These are phyloP conservation scores for Fusarium gaditjirri DNA, from an alignment of 2,329 filamentous ascomycete species.

Conservation along the genomic window DNA sequence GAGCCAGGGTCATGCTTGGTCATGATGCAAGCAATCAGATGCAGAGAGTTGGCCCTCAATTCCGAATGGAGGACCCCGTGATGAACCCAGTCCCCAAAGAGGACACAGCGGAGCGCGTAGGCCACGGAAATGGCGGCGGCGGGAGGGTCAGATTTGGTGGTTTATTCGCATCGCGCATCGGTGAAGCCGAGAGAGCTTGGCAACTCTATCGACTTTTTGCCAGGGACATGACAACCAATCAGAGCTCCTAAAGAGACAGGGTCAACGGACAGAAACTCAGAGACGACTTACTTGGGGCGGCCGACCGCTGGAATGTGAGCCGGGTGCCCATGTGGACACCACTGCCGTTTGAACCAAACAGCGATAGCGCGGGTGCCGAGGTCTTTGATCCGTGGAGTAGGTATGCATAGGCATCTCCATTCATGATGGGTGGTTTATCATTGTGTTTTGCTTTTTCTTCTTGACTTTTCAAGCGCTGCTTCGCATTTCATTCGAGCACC, in stretches of 20 bases:
- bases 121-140: constrained; percentile 30
- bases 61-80: constrained; percentile 24
- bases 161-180: constrained; percentile 43
- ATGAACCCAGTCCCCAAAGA: constrained; percentile 32
- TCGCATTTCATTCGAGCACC: constrained; percentile 11
- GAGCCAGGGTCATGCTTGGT: neutral
- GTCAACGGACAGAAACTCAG: constrained; percentile 21
- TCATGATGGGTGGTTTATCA: neutral
- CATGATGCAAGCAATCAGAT: constrained; percentile 21
- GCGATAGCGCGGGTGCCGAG: constrained; percentile 21
- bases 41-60: constrained; percentile 4
- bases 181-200: constrained; percentile 43
- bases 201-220: constrained; percentile 40
- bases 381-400: constrained; percentile 2
- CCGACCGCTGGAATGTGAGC: constrained; percentile 43
- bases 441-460: constrained; percentile 22
- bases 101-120: constrained; percentile 26
- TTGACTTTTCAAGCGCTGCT: constrained; percentile 17
- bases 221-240: constrained; percentile 25
- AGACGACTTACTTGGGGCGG: constrained; percentile 29
- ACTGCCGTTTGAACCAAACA: constrained; percentile 1
- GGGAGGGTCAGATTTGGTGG: constrained; percentile 33
- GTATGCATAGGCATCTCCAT: constrained; percentile 6
- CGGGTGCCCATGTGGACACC: constrained; percentile 24
- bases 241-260: constrained; percentile 12